Conservation (phyloP, 305 asterid species). For the Fraxinus greggii region DNA sequence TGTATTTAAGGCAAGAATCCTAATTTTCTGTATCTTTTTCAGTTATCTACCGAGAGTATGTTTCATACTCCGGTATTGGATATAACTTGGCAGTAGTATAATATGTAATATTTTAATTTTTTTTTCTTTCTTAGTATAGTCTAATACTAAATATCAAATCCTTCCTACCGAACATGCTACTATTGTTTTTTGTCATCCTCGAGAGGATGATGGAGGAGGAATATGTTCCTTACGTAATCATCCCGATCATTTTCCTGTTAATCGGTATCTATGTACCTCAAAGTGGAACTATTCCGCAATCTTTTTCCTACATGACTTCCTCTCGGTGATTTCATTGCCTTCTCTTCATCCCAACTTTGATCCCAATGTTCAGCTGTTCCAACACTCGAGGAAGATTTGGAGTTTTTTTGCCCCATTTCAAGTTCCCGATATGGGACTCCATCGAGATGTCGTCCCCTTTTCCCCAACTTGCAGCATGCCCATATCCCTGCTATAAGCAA, state of each 20-base stretch:
- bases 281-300: slow-evolving; percentile 34
- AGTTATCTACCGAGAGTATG: neutral
- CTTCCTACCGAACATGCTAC: neutral
- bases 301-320: slow-evolving; percentile 20
- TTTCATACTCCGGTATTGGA: neutral
- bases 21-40: neutral
- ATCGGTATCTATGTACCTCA: slow-evolving; percentile 35
- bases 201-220: neutral
- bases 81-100: neutral
- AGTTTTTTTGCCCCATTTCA: slow-evolving; percentile 51
- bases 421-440: slow-evolving; percentile 60
- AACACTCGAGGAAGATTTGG: slow-evolving; percentile 28
- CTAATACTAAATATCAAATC: neutral
- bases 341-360: slow-evolving; percentile 66
- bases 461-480: slow-evolving; percentile 54
- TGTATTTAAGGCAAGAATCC: neutral
- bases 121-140: neutral
- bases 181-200: neutral
- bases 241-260: slow-evolving; percentile 42
- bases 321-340: slow-evolving; percentile 37
- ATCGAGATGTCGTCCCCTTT: slow-evolving; percentile 34
- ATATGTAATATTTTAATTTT: too few species aligned
- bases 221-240: slow-evolving; percentile 8
- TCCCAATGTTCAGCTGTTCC: slow-evolving; percentile 54
- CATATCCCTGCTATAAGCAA: slow-evolving; percentile 46